A percentile compares a stretch with the other conserved stretches of the same genome.
phyloP scores from a whole-genome alignment of 306 rosid species.

The Citrullus colocynthis region DNA sequence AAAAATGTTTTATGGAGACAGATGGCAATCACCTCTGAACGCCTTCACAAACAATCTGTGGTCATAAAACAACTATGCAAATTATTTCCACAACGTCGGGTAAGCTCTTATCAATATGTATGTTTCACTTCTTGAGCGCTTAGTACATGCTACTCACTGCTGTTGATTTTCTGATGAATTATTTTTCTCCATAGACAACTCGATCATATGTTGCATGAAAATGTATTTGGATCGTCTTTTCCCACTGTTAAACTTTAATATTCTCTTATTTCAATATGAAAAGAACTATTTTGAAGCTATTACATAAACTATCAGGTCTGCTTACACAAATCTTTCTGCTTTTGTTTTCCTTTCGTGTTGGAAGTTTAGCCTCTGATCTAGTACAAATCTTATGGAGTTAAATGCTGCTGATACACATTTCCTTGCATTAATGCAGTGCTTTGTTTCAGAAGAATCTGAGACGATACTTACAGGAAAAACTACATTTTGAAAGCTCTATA shows the following conservation, averaged over 20 bases:
- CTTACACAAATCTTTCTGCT: neutral
- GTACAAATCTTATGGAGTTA: neutral
- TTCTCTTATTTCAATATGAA: neutral
- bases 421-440: neutral
- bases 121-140: slow-evolving; percentile 7
- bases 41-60: slow-evolving; percentile 79
- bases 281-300: neutral
- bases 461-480: neutral
- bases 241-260: neutral
- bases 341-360: neutral
- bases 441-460: neutral
- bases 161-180: neutral
- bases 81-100: slow-evolving; percentile 86
- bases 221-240: neutral
- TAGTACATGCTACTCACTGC: neutral
- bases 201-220: neutral
- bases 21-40: slow-evolving; percentile 93
- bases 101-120: slow-evolving; percentile 21
- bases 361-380: neutral
- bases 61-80: slow-evolving; percentile 89
- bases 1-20: slow-evolving; percentile 23
- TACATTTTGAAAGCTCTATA: neutral
- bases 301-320: neutral
- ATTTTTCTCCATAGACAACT: slow-evolving; percentile 2
- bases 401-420: neutral